Evolutionary conservation across 2,329 filamentous ascomycete genomes (phyloP).

Genomic region (Raffaelea deltoideospora): DNA sequence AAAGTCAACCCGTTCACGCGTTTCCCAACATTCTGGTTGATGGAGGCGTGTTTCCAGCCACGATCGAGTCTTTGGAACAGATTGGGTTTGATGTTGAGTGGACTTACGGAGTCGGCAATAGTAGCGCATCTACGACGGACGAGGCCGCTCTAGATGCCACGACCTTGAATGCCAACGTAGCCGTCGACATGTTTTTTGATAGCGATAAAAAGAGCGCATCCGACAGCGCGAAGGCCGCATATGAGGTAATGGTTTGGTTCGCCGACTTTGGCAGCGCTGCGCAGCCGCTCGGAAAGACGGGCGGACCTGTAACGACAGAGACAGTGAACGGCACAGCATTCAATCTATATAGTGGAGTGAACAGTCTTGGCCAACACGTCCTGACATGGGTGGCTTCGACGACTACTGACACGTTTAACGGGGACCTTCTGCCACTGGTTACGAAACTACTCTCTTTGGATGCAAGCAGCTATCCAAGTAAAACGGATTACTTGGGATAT

Average conservation of each 20-base stretch:
- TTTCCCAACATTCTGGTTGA: conserved; percentile 38
- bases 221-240: conserved; percentile 25
- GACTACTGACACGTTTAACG: conserved; percentile 24
- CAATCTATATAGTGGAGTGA: conserved; percentile 25
- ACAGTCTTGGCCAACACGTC: conserved; percentile 26
- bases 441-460: conserved; percentile 20
- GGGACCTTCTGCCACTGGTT: conserved; percentile 30
- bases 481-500: conserved; percentile 32
- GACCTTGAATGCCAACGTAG: conserved; percentile 38
- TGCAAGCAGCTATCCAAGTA: conserved; percentile 20
- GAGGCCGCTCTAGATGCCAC: conserved; percentile 16
- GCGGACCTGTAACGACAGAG: conserved; percentile 18
- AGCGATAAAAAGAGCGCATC: conserved; percentile 22
- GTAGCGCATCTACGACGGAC: conserved; percentile 19
- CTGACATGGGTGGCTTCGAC: conserved; percentile 30
- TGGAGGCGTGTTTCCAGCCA: conserved; percentile 24
- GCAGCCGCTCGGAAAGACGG: conserved; percentile 28
- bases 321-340: conserved; percentile 26
- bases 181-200: conserved; percentile 44
- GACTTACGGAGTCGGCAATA: conserved; percentile 32
- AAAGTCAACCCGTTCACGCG: conserved; percentile 33
- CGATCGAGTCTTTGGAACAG: conserved; percentile 21
- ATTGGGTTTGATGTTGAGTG: conserved; percentile 31
- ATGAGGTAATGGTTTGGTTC: conserved; percentile 45
- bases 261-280: conserved; percentile 28